phyloP scores from a whole-genome alignment of 2,329 filamentous ascomycete genomes.

The Chaetomiaceae sp. region DNA sequence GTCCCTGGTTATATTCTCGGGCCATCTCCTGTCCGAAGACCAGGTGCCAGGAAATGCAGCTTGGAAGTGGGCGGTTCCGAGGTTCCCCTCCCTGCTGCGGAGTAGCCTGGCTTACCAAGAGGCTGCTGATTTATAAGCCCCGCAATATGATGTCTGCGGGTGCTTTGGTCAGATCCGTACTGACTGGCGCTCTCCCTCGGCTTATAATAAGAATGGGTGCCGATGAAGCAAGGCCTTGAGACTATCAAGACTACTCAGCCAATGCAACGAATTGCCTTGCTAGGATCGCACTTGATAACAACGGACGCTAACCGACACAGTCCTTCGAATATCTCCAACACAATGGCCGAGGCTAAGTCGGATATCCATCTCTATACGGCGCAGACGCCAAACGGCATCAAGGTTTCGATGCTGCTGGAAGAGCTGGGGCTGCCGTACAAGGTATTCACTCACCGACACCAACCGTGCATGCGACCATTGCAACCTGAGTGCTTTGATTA shows the following conservation, averaged over 20 bases:
- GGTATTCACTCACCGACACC: slow-evolving; percentile 39
- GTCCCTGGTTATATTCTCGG: background rate
- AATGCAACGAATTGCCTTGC: slow-evolving; percentile 9
- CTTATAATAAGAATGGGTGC: background rate
- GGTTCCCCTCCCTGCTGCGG: slow-evolving; percentile 1
- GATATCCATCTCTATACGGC: slow-evolving; percentile 78
- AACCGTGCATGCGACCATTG: no score
- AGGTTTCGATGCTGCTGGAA: slow-evolving; percentile 80
- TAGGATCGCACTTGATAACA: slow-evolving; percentile 12
- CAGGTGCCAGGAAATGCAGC: background rate
- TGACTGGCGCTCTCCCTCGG: no score
- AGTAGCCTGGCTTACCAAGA: background rate
- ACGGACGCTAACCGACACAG: no score
- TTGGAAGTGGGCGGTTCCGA: background rate
- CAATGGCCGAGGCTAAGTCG: slow-evolving; percentile 44
- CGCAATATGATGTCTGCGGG: slow-evolving; percentile 12
- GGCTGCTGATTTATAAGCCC: slow-evolving; percentile 14
- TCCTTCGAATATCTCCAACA: slow-evolving; percentile 23
- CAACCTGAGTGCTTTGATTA: no score
- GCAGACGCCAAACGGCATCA: slow-evolving; percentile 85
- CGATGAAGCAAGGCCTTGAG: background rate
- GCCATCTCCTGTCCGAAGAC: background rate
- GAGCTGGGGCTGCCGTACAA: slow-evolving; percentile 82
- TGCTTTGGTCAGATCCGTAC: no score
- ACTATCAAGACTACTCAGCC: background rate